phyloP scores from a whole-genome alignment of 2,329 filamentous ascomycete genomes.

The Calcarisporium arbuscula region DNA sequence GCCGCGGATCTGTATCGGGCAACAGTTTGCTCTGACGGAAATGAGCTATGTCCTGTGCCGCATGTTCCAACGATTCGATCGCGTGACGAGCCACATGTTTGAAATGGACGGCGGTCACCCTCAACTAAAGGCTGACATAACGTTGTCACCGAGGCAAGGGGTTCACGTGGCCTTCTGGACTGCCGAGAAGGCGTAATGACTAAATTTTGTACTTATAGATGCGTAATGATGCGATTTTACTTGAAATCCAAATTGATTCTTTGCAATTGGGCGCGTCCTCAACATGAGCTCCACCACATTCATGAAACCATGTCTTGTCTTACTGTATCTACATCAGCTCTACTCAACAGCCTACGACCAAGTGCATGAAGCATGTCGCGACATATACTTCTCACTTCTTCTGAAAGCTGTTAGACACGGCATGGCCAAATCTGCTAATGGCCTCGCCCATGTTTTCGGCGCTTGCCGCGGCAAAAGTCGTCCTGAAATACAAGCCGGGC shows the following conservation, averaged over 20 bases:
- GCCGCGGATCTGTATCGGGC: constrained; percentile 66
- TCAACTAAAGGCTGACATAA: constrained; percentile 52
- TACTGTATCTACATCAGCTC: too few relatives aligned
- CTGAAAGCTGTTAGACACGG: constrained; percentile 55
- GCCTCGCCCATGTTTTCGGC: constrained; percentile 64
- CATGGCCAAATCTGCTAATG: constrained; percentile 68
- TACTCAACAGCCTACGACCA: too few relatives aligned
- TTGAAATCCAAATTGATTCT: too few relatives aligned
- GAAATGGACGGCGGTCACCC: constrained; percentile 48
- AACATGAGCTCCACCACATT: not conserved
- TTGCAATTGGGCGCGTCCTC: too few relatives aligned
- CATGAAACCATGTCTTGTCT: too few relatives aligned
- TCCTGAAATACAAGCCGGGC: constrained; percentile 74
- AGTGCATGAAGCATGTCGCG: not conserved
- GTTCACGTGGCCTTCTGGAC: constrained; percentile 53
- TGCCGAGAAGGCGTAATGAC: constrained; percentile 20
- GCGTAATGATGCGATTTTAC: too few relatives aligned
- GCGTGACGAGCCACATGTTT: constrained; percentile 52
- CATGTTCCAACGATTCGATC: constrained; percentile 65
- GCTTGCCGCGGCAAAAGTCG: constrained; percentile 80
- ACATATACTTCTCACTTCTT: constrained; percentile 21
- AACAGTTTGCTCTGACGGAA: constrained; percentile 76
- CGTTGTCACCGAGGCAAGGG: constrained; percentile 52
- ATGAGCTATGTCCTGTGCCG: constrained; percentile 67
- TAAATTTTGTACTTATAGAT: too few relatives aligned